Evolutionary conservation across 202 grass and related monocot genomes (phyloP).

Genomic region (Eragrostis tef): DNA sequence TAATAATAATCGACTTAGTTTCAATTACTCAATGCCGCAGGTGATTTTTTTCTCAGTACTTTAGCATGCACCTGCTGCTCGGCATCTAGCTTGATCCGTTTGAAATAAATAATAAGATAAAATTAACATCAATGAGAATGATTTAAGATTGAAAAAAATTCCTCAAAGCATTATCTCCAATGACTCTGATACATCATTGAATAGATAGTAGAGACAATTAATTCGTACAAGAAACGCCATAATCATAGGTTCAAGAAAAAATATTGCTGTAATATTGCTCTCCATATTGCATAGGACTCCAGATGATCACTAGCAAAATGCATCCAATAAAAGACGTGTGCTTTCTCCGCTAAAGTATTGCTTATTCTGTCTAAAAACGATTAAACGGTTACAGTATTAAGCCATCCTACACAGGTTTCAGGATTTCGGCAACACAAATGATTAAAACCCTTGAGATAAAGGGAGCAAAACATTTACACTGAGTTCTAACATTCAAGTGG

Average conservation of each 20-base stretch:
- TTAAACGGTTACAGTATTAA: neutral
- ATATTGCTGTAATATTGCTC: neutral
- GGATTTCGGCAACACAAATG: slow-evolving; percentile 24
- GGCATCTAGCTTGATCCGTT: neutral
- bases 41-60: slow-evolving; percentile 23
- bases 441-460: slow-evolving; percentile 3
- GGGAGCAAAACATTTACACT: neutral
- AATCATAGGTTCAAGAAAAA: slow-evolving; percentile 3
- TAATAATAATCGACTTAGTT: slow-evolving; percentile 3
- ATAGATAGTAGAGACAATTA: neutral
- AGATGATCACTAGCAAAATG: slow-evolving; percentile 3
- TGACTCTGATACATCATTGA: neutral
- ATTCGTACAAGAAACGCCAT: slow-evolving; percentile 15
- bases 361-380: slow-evolving; percentile 32
- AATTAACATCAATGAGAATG: slow-evolving; percentile 3
- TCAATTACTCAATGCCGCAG: slow-evolving; percentile 7
- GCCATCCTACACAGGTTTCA: slow-evolving; percentile 7
- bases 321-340: slow-evolving; percentile 14
- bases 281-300: neutral
- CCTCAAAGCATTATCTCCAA: neutral
- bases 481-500: slow-evolving; percentile 7
- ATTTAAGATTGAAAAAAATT: neutral
- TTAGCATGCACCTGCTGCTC: slow-evolving; percentile 29
- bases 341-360: neutral
- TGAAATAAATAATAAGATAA: slow-evolving; percentile 39